These are phyloP conservation scores for Leccinum pachyderme DNA, from an alignment of 1,284 basidiomycete species.

Conservation along the genomic window DNA sequence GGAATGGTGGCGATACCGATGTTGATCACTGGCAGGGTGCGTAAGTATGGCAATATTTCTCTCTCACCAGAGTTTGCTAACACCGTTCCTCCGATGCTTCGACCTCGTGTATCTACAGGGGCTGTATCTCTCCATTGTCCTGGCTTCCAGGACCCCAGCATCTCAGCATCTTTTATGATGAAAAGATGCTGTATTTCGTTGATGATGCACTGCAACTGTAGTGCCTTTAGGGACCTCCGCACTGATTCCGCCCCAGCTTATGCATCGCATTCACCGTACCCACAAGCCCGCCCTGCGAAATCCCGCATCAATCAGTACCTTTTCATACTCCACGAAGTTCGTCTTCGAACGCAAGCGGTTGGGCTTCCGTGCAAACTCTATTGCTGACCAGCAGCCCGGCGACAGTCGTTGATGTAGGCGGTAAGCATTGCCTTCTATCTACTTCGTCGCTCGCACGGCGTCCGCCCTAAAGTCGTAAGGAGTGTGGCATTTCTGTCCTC, in stretches of 20 bases:
- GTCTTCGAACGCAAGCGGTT: not conserved
- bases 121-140: not conserved
- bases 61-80: not conserved
- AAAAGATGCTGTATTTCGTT: slow-evolving; percentile 1
- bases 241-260: slow-evolving; percentile 1
- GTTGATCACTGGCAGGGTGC: not conserved
- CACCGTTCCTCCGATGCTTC: not conserved
- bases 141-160: not conserved
- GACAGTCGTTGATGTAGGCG: slow-evolving; percentile 3
- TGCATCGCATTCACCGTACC: not conserved
- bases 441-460: slow-evolving; percentile 4
- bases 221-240: slow-evolving; percentile 8
- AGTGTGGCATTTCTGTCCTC: not conserved
- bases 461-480: slow-evolving; percentile 4
- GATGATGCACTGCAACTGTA: slow-evolving; percentile 14
- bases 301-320: not conserved
- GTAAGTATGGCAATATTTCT: not conserved
- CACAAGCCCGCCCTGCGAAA: not conserved
- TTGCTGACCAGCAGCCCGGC: slow-evolving; percentile 17
- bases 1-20: not conserved
- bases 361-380: slow-evolving; percentile 10
- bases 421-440: slow-evolving; percentile 7
- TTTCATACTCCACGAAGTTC: slow-evolving; percentile 1
- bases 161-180: slow-evolving; percentile 14
- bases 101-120: slow-evolving; percentile 8